Percentiles rank a stretch among this genome's conserved stretches.
These are phyloP conservation scores for Fusarium caatingaense DNA, from an alignment of 2,329 filamentous ascomycete species.

Conservation along the genomic window DNA sequence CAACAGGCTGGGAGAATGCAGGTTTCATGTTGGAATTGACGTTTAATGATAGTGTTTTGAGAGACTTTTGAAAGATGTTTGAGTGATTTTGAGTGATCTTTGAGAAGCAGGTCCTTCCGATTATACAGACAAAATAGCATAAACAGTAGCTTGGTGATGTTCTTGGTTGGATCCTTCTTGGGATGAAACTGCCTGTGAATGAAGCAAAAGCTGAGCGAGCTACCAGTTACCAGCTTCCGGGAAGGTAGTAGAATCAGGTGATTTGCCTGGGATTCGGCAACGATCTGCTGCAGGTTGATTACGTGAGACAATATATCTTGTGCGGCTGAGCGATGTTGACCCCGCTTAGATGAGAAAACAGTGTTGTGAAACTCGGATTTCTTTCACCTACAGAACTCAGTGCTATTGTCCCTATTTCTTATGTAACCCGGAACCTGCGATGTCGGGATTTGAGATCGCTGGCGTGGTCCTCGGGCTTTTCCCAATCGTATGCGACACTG, in stretches of 20 bases:
- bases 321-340: neutral
- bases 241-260: neutral
- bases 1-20: fast-evolving
- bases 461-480: neutral
- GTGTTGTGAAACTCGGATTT: fast-evolving
- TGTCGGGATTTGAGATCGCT: neutral
- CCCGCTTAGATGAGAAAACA: fast-evolving
- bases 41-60: too few species aligned
- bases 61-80: too few species aligned
- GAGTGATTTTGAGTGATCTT: too few species aligned
- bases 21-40: neutral
- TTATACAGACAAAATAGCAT: too few species aligned
- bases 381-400: neutral
- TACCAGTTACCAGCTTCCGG: too few species aligned
- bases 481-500: neutral
- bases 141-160: too few species aligned
- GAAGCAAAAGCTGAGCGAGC: too few species aligned
- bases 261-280: neutral
- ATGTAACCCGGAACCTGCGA: neutral
- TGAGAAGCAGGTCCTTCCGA: too few species aligned
- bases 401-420: too few species aligned
- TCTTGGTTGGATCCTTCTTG: too few species aligned
- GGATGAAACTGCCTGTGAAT: too few species aligned
- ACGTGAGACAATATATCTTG: neutral
- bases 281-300: neutral